Conservation (phyloP, 768 basidiomycete genomes). For the Mrakia blollopis region DNA sequence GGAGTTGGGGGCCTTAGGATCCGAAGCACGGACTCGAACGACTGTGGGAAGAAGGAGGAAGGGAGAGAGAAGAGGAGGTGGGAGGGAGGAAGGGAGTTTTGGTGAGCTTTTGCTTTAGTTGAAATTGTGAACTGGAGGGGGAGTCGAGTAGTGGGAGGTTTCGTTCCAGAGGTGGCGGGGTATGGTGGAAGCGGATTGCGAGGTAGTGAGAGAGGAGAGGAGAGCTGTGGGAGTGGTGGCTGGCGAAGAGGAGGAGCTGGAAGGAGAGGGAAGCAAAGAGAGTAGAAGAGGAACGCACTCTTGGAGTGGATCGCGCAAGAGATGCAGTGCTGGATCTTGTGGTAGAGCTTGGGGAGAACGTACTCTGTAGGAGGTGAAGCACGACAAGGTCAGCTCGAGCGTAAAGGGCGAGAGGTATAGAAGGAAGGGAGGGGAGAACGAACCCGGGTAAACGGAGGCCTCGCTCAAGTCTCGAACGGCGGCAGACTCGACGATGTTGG, state of each 20-base stretch:
- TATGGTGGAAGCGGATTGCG: background rate
- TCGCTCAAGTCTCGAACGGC: conserved; percentile 96
- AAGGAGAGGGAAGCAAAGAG: background rate
- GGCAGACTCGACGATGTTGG: conserved; percentile 99
- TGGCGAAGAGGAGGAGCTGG: background rate
- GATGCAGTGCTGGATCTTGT: conserved; percentile 98
- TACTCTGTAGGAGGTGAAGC: conserved; percentile 61
- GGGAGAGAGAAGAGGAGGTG: background rate
- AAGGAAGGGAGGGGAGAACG: conserved; percentile 18
- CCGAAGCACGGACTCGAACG: conserved; percentile 94
- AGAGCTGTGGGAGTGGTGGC: background rate
- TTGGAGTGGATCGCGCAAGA: conserved; percentile 99
- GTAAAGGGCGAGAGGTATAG: background rate
- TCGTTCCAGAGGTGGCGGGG: too few species aligned
- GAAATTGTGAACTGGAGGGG: background rate
- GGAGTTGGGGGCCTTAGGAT: conserved; percentile 64
- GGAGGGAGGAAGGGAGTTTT: background rate
- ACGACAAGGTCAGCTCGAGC: background rate
- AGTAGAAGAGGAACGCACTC: conserved; percentile 54
- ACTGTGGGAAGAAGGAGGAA: conserved; percentile 51
- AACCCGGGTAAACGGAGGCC: conserved; percentile 85
- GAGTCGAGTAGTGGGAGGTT: background rate
- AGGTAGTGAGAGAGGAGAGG: background rate
- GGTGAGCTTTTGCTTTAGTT: conserved; percentile 2
- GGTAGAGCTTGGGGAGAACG: conserved; percentile 91